Conservation (phyloP, 495 filamentous ascomycete species). For the Penicillium goetzii region DNA sequence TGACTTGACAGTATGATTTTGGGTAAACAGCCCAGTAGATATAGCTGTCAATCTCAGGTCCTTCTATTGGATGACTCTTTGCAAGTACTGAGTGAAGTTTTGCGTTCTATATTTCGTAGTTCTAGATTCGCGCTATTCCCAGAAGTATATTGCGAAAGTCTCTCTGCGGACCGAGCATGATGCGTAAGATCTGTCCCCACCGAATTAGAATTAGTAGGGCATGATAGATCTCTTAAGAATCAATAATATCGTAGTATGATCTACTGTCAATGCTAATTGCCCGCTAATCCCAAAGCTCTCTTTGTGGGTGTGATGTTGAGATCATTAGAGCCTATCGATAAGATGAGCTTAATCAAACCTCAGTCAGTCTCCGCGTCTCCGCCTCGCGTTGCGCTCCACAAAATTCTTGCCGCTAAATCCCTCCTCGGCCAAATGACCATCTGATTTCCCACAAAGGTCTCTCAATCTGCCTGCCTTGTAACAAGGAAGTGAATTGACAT, state of each 20-base stretch:
- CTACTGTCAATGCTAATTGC: background rate
- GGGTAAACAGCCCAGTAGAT: too few species aligned
- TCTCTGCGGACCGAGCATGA: too few species aligned
- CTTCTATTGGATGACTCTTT: too few species aligned
- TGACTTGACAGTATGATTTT: too few species aligned
- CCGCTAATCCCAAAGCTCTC: background rate
- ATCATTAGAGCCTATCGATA: conserved; percentile 30
- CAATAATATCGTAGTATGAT: background rate
- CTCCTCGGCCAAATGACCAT: background rate
- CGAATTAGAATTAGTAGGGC: background rate
- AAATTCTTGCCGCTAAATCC: conserved; percentile 5
- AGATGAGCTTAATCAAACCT: conserved; percentile 36
- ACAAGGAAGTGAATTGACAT: conserved; percentile 38
- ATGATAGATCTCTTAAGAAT: background rate
- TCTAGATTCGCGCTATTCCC: too few species aligned
- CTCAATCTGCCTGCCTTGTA: background rate
- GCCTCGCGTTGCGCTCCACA: conserved; percentile 10
- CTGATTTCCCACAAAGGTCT: background rate
- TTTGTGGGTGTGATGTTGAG: conserved; percentile 18
- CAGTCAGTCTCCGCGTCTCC: conserved; percentile 11
- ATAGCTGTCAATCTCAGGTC: too few species aligned
- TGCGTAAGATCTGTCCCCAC: background rate
- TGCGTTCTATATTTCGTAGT: too few species aligned
- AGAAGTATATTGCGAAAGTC: too few species aligned
- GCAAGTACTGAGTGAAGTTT: too few species aligned